These are phyloP conservation scores for Arachnopeziza araneosa DNA, from an alignment of 2,329 filamentous ascomycete genomes.

Conservation along the genomic window DNA sequence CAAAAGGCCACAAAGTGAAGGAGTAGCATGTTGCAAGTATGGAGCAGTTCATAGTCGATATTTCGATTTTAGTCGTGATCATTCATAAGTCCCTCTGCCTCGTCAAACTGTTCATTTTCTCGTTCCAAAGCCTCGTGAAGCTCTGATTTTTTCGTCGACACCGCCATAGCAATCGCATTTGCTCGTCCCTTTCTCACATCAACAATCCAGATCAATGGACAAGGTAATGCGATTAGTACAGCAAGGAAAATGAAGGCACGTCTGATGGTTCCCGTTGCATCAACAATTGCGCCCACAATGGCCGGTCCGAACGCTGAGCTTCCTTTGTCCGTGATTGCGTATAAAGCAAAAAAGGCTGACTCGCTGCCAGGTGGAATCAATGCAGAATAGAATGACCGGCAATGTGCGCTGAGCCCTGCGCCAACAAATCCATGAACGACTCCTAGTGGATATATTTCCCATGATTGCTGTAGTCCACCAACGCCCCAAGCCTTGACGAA, in stretches of 20 bases:
- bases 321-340: slow-evolving; percentile 95
- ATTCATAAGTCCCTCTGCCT: slow-evolving; percentile 19
- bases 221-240: slow-evolving; percentile 70
- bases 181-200: slow-evolving; percentile 71
- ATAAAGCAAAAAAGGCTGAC: slow-evolving; percentile 91
- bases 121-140: slow-evolving; percentile 1
- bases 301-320: slow-evolving; percentile 89
- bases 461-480: slow-evolving; percentile 79
- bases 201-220: slow-evolving; percentile 78
- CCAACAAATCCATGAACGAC: slow-evolving; percentile 89
- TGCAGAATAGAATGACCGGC: slow-evolving; percentile 83
- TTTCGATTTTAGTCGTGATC: slow-evolving; percentile 14
- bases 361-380: slow-evolving; percentile 90
- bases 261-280: slow-evolving; percentile 70
- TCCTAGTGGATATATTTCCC: slow-evolving; percentile 94
- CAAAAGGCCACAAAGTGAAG: background rate
- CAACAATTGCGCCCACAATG: slow-evolving; percentile 88
- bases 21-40: background rate
- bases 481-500: slow-evolving; percentile 69
- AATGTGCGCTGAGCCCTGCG: slow-evolving; percentile 88
- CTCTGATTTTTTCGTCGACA: background rate
- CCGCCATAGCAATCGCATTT: slow-evolving; percentile 52
- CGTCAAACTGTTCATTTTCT: background rate
- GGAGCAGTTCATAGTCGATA: background rate
- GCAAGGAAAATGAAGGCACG: slow-evolving; percentile 91